These are phyloP conservation scores for Cutaneotrichosporon mucoides DNA, from an alignment of 1,284 basidiomycete genomes.

Conservation along the genomic window DNA sequence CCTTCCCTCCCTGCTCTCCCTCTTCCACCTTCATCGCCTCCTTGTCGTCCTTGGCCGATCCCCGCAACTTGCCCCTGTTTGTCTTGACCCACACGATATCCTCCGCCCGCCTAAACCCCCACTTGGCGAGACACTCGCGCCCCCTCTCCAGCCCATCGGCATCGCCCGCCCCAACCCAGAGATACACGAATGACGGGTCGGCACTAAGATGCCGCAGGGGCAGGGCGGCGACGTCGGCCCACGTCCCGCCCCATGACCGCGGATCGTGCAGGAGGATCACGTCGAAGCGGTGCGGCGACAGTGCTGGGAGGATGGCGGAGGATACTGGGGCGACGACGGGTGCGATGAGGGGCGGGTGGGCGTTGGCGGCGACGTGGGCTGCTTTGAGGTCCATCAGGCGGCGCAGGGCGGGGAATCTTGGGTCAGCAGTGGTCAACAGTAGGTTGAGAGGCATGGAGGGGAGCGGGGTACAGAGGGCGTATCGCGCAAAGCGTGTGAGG, in stretches of 20 bases:
- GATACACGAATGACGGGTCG: conserved; percentile 87
- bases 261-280: conserved; percentile 90
- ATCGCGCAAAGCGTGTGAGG: too few relatives aligned
- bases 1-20: too few relatives aligned
- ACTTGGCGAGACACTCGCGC: conserved; percentile 81
- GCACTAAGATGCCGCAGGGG: conserved; percentile 80
- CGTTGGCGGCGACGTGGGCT: conserved; percentile 26
- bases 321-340: conserved; percentile 17
- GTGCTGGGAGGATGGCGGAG: conserved; percentile 3
- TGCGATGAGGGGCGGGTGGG: conserved; percentile 44
- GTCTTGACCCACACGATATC: conserved; percentile 98
- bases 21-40: too few relatives aligned
- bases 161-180: conserved; percentile 93
- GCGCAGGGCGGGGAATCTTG: conserved; percentile 85
- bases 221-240: conserved; percentile 74
- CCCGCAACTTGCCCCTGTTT: conserved; percentile 53
- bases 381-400: conserved; percentile 74
- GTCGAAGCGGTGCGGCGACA: conserved; percentile 63
- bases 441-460: too few relatives aligned
- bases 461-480: too few relatives aligned
- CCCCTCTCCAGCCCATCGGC: conserved; percentile 89
- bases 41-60: too few relatives aligned
- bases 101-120: conserved; percentile 94
- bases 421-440: not conserved
- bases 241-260: conserved; percentile 63